phyloP scores from a whole-genome alignment of 257 asterid genomes.

The Solanum phureja region DNA sequence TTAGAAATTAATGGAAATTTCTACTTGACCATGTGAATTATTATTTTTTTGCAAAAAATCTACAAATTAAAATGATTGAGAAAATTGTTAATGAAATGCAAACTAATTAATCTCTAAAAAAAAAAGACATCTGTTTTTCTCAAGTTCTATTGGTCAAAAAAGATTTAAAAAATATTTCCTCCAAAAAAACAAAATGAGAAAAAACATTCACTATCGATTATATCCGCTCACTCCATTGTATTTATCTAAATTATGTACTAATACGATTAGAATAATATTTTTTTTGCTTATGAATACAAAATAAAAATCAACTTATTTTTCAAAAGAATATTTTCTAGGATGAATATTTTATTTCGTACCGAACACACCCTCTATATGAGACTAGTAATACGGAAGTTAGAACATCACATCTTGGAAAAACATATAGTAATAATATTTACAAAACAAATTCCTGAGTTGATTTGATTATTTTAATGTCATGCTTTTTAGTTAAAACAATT shows the following conservation, averaged over 20 bases:
- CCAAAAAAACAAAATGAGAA: not conserved
- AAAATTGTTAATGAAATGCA: not conserved
- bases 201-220: not conserved
- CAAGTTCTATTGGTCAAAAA: not conserved
- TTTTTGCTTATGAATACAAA: too few species aligned
- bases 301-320: too few species aligned
- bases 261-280: too few species aligned
- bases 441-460: not conserved
- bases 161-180: too few species aligned
- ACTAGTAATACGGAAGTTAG: not conserved
- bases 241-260: too few species aligned
- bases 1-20: not conserved
- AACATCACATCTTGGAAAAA: not conserved
- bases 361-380: not conserved
- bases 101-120: not conserved
- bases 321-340: not conserved
- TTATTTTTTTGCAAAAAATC: not conserved
- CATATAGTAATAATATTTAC: not conserved
- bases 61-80: not conserved
- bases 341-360: not conserved
- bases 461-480: not conserved
- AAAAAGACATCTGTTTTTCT: too few species aligned
- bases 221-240: not conserved
- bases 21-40: not conserved
- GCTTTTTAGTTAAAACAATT: not conserved